Conservation (phyloP, 805 yeast species). For the Saturnispora diversa region DNA sequence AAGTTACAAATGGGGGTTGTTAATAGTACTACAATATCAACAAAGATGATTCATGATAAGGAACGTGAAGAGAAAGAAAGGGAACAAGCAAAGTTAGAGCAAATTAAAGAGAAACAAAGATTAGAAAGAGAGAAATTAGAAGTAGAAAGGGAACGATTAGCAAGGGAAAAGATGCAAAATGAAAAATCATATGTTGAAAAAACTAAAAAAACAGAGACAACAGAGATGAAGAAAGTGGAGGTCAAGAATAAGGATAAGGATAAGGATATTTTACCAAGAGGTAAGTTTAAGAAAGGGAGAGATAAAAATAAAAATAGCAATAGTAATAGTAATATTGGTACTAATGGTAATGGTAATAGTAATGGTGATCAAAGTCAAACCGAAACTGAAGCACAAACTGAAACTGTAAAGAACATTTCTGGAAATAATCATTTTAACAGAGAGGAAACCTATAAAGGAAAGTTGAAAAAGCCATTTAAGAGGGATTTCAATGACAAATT, state of each 20-base stretch:
- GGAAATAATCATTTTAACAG: too few relatives aligned
- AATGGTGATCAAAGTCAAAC: too few relatives aligned
- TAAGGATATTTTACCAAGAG: not conserved
- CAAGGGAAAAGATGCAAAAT: not conserved
- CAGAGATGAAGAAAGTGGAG: not conserved
- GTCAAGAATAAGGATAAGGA: not conserved
- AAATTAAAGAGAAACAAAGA: not conserved
- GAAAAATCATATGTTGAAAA: not conserved
- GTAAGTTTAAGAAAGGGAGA: not conserved
- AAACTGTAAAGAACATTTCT: too few relatives aligned
- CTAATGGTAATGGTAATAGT: too few relatives aligned
- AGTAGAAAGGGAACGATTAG: not conserved
- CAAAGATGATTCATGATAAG: slow-evolving; percentile 14
- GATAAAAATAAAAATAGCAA: not conserved
- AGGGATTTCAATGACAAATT: too few relatives aligned
- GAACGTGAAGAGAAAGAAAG: slow-evolving; percentile 4
- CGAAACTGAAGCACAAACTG: too few relatives aligned
- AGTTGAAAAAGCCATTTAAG: not conserved
- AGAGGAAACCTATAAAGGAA: too few relatives aligned
- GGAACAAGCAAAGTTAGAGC: slow-evolving; percentile 3
- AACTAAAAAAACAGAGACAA: slow-evolving; percentile 20
- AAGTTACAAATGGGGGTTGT: slow-evolving; percentile 34
- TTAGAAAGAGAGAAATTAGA: not conserved
- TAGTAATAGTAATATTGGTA: too few relatives aligned
- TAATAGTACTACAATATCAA: slow-evolving; percentile 36